Conservation (phyloP, 2,329 filamentous ascomycete species). For the Penicillium freii region DNA sequence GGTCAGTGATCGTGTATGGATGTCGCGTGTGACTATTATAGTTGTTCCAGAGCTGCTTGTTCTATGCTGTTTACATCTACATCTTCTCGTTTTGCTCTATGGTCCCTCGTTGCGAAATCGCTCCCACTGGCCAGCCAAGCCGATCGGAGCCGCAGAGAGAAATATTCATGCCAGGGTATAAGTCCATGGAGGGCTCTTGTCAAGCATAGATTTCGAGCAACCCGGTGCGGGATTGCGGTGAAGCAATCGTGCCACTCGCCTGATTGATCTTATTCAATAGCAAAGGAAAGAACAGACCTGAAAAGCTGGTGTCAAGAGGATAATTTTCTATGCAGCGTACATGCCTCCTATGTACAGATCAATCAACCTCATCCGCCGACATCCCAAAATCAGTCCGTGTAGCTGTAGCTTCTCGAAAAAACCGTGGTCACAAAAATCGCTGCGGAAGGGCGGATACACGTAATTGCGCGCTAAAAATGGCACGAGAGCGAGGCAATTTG, state of each 20-base stretch:
- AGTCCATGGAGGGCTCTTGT: background rate
- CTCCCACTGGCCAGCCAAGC: background rate
- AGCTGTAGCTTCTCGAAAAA: constrained; percentile 12
- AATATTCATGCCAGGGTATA: background rate
- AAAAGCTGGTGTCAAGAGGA: constrained; percentile 12
- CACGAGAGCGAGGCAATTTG: constrained; percentile 15
- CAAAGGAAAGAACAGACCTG: background rate
- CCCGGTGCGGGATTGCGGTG: background rate
- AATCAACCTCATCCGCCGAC: constrained; percentile 19
- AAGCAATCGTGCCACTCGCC: background rate
- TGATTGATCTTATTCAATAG: background rate
- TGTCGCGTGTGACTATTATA: background rate
- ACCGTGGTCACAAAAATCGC: background rate
- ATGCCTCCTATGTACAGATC: constrained; percentile 30
- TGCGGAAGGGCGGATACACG: constrained; percentile 10
- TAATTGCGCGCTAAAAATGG: constrained; percentile 13
- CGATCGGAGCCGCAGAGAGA: background rate
- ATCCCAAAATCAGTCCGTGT: constrained; percentile 13
- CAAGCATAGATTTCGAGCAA: background rate
- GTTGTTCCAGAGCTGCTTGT: background rate
- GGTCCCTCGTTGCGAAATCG: background rate
- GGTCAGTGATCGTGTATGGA: background rate
- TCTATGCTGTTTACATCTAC: background rate
- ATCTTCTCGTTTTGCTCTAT: background rate
- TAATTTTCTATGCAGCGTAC: constrained; percentile 29